A percentile compares a stretch with the other conserved stretches of the same genome.
phyloP scores from a whole-genome alignment of 495 filamentous ascomycete species.

The Penicillium chermesinum region DNA sequence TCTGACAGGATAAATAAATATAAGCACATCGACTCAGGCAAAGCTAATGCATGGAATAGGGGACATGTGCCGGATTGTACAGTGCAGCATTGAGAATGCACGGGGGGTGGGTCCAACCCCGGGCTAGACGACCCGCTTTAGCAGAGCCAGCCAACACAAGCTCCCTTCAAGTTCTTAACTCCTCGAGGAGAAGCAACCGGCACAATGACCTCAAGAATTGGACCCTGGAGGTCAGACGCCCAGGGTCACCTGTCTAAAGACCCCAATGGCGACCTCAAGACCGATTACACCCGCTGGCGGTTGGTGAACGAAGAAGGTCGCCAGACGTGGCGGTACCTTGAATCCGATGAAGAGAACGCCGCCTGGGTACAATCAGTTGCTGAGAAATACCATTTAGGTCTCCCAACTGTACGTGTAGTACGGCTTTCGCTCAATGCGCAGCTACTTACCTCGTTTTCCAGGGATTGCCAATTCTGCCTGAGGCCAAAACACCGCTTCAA shows the following conservation, averaged over 20 bases:
- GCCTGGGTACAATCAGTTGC: slow-evolving; percentile 80
- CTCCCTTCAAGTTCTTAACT: background rate
- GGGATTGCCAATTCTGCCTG: slow-evolving; percentile 66
- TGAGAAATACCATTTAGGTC: slow-evolving; percentile 78
- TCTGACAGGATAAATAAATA: too few relatives aligned
- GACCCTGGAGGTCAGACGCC: slow-evolving; percentile 36
- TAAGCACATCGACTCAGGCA: too few relatives aligned
- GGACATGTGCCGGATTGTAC: background rate
- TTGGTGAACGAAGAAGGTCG: slow-evolving; percentile 74
- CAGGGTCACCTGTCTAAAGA: slow-evolving; percentile 38
- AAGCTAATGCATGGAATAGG: background rate
- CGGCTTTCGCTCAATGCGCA: background rate
- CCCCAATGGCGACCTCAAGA: slow-evolving; percentile 45
- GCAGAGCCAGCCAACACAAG: too few relatives aligned
- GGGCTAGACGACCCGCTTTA: background rate
- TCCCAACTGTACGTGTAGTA: slow-evolving; percentile 51
- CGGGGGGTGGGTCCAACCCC: background rate
- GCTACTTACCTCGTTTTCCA: slow-evolving; percentile 29
- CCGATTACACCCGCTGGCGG: slow-evolving; percentile 80
- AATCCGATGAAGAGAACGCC: slow-evolving; percentile 65
- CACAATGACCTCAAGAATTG: slow-evolving; percentile 30
- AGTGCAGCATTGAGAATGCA: slow-evolving; percentile 3
- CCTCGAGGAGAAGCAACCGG: background rate
- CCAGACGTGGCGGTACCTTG: slow-evolving; percentile 91
- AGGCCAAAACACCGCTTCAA: slow-evolving; percentile 67